Conservation (phyloP, 164 flowering plant genomes). For the Vitis rupestris region DNA sequence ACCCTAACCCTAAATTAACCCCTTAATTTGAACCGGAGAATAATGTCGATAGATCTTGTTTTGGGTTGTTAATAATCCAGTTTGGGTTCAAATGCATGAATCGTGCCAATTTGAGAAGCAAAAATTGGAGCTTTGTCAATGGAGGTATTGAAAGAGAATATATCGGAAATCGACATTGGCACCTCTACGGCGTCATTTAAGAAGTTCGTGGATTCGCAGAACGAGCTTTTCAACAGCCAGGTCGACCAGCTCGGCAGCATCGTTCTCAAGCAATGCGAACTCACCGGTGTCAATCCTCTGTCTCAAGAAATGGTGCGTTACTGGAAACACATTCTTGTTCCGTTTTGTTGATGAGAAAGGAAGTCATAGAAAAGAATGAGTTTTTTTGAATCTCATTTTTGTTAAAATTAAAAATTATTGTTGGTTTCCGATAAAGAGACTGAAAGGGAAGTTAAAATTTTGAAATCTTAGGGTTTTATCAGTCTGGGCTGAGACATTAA, state of each 20-base stretch:
- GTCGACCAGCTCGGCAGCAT: conserved; percentile 67
- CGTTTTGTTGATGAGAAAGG: background rate
- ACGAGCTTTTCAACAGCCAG: conserved; percentile 70
- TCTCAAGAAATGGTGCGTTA: conserved; percentile 88
- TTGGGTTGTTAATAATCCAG: background rate
- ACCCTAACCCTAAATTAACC: background rate
- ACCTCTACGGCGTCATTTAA: conserved; percentile 46
- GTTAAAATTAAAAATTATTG: too few species aligned
- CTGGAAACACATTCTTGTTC: background rate
- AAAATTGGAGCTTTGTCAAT: conserved; percentile 19
- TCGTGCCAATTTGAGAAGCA: conserved; percentile 1
- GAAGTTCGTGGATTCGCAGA: conserved; percentile 63
- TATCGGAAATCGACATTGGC: conserved; percentile 47
- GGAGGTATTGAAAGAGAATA: conserved; percentile 44
- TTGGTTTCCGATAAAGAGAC: too few species aligned
- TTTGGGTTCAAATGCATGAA: conserved; percentile 3
- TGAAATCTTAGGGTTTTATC: too few species aligned
- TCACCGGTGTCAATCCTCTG: conserved; percentile 95
- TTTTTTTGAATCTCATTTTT: too few species aligned
- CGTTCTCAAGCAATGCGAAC: conserved; percentile 75
- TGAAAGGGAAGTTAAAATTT: too few species aligned
- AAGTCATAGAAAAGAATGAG: too few species aligned
- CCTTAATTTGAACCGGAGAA: background rate
- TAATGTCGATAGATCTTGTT: too few species aligned
- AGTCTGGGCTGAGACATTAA: too few species aligned